These are phyloP conservation scores for Tuber umbilicatum DNA, from an alignment of 495 filamentous ascomycete genomes.

Conservation along the genomic window DNA sequence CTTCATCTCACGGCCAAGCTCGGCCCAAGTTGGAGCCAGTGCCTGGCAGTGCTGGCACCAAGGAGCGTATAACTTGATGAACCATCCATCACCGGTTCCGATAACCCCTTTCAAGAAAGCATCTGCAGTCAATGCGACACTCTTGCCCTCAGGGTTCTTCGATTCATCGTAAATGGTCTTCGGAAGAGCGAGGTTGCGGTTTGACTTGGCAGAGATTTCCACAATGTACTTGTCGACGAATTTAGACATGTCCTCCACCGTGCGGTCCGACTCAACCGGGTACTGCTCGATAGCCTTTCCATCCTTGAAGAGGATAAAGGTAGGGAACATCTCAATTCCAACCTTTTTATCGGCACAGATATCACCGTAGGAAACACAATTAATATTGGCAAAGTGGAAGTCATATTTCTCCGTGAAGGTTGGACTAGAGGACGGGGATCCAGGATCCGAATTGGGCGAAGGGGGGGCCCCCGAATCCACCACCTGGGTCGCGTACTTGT, in stretches of 20 bases:
- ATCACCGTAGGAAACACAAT: slow-evolving; percentile 75
- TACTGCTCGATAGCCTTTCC: slow-evolving; percentile 57
- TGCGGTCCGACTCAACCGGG: slow-evolving; percentile 20
- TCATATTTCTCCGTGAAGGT: slow-evolving; percentile 69
- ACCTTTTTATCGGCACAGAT: slow-evolving; percentile 55
- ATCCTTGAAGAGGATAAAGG: slow-evolving; percentile 74
- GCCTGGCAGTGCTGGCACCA: slow-evolving; percentile 96
- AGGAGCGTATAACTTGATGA: slow-evolving; percentile 96
- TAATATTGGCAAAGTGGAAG: slow-evolving; percentile 77
- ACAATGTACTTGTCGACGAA: slow-evolving; percentile 76
- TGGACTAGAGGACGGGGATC: slow-evolving; percentile 40
- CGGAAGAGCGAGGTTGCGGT: slow-evolving; percentile 65
- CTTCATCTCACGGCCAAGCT: slow-evolving; percentile 84
- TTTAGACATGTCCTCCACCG: slow-evolving; percentile 49
- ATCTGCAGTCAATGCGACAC: slow-evolving; percentile 70
- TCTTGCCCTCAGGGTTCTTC: slow-evolving; percentile 41
- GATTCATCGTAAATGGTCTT: slow-evolving; percentile 14
- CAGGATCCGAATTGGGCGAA: slow-evolving; percentile 35
- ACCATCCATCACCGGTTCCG: slow-evolving; percentile 85
- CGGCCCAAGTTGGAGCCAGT: slow-evolving; percentile 80
- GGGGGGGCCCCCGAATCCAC: slow-evolving; percentile 36
- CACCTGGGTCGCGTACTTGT: slow-evolving; percentile 91
- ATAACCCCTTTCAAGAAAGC: slow-evolving; percentile 81
- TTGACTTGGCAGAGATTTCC: slow-evolving; percentile 48
- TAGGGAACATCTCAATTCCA: slow-evolving; percentile 61